phyloP scores from a whole-genome alignment of 257 asterid species.

The Marsdenia floribunda region DNA sequence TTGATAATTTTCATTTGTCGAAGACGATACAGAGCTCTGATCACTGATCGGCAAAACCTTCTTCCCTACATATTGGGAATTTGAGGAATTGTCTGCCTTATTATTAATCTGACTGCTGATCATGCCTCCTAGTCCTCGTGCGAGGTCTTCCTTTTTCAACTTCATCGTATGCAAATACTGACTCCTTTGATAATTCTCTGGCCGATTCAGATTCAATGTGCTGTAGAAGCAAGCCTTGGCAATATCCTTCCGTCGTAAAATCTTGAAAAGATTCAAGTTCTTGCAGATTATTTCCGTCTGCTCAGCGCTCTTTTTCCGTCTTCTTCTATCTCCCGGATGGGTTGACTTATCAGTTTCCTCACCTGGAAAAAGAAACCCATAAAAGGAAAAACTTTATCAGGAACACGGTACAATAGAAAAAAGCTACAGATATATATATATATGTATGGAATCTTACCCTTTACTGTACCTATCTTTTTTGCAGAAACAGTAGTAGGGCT shows the following conservation, averaged over 20 bases:
- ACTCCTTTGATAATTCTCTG: constrained; percentile 26
- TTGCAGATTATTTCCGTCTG: constrained; percentile 28
- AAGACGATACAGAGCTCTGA: constrained; percentile 14
- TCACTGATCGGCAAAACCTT: constrained; percentile 56
- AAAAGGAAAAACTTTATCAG: not conserved
- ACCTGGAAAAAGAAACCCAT: constrained; percentile 9
- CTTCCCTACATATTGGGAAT: constrained; percentile 24
- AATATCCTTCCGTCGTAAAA: constrained; percentile 32
- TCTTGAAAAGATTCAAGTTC: constrained; percentile 19
- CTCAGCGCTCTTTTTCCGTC: constrained; percentile 24
- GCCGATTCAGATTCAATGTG: constrained; percentile 35
- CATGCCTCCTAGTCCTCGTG: constrained; percentile 36
- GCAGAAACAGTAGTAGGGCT: constrained; percentile 1
- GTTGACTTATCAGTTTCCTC: not conserved
- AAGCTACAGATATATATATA: no score
- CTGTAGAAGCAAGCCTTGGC: constrained; percentile 39
- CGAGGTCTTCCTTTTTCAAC: constrained; percentile 45
- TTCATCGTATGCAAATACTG: constrained; percentile 29
- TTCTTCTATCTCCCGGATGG: constrained; percentile 2
- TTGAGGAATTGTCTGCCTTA: constrained; percentile 26
- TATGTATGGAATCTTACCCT: constrained; percentile 17
- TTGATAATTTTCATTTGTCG: constrained; percentile 25
- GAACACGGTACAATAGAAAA: no score
- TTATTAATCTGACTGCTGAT: not conserved
- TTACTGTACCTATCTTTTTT: constrained; percentile 15